Evolutionary conservation across 305 asterid species (phyloP).

Genomic region (Fraxinus sp.): DNA sequence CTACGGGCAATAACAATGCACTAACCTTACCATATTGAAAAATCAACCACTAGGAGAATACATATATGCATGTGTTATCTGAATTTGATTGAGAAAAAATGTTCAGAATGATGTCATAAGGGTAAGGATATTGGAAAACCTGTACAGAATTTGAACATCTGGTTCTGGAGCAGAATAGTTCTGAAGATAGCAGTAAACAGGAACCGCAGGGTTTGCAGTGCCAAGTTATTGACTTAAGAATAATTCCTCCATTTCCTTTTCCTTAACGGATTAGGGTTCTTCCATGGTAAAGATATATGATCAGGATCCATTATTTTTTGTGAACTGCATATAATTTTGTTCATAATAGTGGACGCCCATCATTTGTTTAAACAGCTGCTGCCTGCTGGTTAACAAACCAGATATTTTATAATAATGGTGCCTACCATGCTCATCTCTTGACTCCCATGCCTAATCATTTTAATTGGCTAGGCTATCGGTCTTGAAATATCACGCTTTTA

Average conservation of each 20-base stretch:
- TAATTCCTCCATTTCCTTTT: not conserved
- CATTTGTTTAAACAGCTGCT: not conserved
- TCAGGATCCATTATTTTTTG: not conserved
- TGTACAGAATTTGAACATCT: constrained; percentile 5
- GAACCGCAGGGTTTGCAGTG: not conserved
- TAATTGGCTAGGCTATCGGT: not conserved
- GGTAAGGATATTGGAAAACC: constrained; percentile 5
- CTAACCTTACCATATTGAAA: not conserved
- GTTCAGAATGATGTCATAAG: constrained; percentile 4
- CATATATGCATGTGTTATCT: constrained; percentile 11
- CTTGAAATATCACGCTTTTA: not conserved
- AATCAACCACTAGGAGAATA: not conserved
- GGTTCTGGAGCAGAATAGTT: constrained; percentile 11
- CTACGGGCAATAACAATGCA: too few species aligned
- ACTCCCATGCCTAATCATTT: not conserved
- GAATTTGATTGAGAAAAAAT: constrained; percentile 4
- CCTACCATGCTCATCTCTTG: not conserved
- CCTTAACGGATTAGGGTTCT: not conserved
- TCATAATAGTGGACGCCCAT: not conserved
- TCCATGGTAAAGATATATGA: not conserved
- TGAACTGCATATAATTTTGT: not conserved
- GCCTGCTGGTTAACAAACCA: not conserved
- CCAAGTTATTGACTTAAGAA: not conserved
- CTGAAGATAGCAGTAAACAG: constrained; percentile 12
- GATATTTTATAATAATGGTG: not conserved